Evolutionary conservation across 345 rosid species (phyloP).

Genomic region (Rhodamnia argentea): DNA sequence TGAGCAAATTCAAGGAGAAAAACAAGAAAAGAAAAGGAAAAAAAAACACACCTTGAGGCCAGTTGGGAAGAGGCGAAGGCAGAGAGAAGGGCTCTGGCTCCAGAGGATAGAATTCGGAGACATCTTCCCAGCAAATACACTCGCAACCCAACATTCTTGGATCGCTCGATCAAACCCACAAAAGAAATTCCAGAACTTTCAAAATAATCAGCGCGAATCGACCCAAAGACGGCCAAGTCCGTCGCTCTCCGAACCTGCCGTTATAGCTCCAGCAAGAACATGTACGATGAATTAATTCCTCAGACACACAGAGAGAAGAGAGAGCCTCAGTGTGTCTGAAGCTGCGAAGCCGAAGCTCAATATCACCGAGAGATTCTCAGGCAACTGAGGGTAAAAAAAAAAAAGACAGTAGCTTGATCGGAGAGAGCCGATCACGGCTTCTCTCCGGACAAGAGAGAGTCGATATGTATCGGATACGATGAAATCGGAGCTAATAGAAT

Average conservation of each 20-base stretch:
- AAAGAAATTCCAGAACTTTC: not conserved
- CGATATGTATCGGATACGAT: not conserved
- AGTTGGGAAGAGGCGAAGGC: constrained; percentile 7
- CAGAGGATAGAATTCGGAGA: not conserved
- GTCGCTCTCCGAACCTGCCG: not conserved
- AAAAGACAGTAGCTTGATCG: not conserved
- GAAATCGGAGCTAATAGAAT: not conserved
- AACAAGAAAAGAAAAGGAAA: not conserved
- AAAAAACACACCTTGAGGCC: constrained; percentile 1
- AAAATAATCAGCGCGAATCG: not conserved
- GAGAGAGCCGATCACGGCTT: not conserved
- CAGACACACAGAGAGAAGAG: not conserved
- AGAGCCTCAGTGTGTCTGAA: not conserved
- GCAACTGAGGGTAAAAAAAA: not conserved
- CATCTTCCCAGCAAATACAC: constrained; percentile 1
- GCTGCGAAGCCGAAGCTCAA: not conserved
- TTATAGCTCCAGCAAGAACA: not conserved
- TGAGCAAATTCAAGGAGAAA: not conserved
- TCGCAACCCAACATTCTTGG: constrained; percentile 6
- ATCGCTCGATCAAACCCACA: not conserved
- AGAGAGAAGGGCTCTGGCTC: constrained; percentile 7
- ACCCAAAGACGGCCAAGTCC: not conserved
- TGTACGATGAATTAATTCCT: not conserved
- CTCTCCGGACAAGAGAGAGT: not conserved
- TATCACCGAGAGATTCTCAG: not conserved